These are phyloP conservation scores for Tricholoma saponaceum DNA, from an alignment of 768 basidiomycete species.

Conservation along the genomic window DNA sequence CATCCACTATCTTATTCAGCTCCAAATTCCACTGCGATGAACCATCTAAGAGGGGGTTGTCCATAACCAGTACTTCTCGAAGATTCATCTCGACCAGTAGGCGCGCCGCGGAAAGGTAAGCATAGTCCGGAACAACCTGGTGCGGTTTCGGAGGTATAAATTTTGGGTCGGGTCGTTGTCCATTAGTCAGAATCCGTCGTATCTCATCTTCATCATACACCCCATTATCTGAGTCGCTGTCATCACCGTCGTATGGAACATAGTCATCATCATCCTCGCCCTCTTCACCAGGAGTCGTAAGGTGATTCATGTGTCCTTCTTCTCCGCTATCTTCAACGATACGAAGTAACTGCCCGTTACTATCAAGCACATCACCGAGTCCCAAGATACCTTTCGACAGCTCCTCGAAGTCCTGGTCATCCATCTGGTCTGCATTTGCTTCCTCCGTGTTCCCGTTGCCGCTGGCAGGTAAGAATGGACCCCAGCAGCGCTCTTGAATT, in stretches of 20 bases:
- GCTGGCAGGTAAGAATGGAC: constrained; percentile 28
- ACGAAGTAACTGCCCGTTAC: neutral
- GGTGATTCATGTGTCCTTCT: neutral
- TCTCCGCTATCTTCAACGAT: neutral
- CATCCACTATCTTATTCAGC: constrained; percentile 9
- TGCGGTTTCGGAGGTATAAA: constrained; percentile 17
- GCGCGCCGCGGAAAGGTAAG: constrained; percentile 46
- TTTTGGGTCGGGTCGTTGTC: constrained; percentile 10
- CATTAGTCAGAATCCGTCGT: constrained; percentile 12
- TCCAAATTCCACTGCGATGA: neutral
- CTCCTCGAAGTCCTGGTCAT: constrained; percentile 12
- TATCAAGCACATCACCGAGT: constrained; percentile 3
- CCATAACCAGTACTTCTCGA: constrained; percentile 28
- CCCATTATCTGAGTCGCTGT: constrained; percentile 11
- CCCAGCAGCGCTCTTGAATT: constrained; percentile 26
- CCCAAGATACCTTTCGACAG: constrained; percentile 9
- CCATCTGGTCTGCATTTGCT: neutral
- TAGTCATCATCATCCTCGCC: constrained; percentile 3
- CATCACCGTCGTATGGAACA: constrained; percentile 13
- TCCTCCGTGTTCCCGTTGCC: neutral
- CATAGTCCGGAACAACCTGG: constrained; percentile 42
- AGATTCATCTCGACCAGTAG: constrained; percentile 50
- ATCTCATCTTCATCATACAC: constrained; percentile 14
- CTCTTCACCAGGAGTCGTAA: neutral
- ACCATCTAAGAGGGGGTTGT: neutral